Evolutionary conservation across 257 asterid genomes (phyloP), one percentile per base, ranked within the genome.

Genomic region (Solanum habrochaites): DNA sequence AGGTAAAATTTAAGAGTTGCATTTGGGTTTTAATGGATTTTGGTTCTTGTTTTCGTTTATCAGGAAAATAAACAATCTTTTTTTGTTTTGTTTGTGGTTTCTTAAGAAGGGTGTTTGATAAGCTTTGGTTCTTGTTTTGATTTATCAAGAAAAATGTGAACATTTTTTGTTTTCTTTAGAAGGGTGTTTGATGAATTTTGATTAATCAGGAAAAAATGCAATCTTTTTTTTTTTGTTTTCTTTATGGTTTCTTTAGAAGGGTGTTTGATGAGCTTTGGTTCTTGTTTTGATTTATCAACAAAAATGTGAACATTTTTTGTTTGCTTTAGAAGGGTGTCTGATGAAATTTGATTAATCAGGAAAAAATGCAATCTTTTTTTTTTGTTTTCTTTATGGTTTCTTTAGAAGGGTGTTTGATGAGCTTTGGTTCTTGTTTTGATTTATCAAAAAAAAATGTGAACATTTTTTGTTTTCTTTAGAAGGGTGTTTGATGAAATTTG

Each of bases 1-100:
- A 93, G 98, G 99, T 96, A 92, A 29, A 43, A 11, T 86, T 81
- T 69, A 58, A 86, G 83, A 75, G 12, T 62, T 88, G 83, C 82
- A 77, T 83, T 25, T 45, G 64, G 87, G 67, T 3, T 85, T 85
- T 67, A 67, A 10, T 40, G 39, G 64, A 43, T 40, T 85, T 25
- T 23, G 89, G 8, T 40, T 85, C 23, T 25, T 77, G 83, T 14
- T 77, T 77, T 77, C 4, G 14, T 43, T 43, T 74, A 73, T 73
- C 32, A 39, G 18, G 47, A 20, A 73, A 73, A 71, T 4, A 72
- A 9, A 7, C 8, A 9, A 35, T 23, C 4, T 72, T 35, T 35
- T 5, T 35, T 35, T 35, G 39, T 37, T 37, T 37, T 37, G 39
- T 37, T 37, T 5, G 4, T 37, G 39, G 39, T 37, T 66, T 66